Evolutionary conservation across 1,284 basidiomycete species (phyloP), one percentile per base, ranked within the genome.

Genomic region (Cryptococcus sp.): DNA sequence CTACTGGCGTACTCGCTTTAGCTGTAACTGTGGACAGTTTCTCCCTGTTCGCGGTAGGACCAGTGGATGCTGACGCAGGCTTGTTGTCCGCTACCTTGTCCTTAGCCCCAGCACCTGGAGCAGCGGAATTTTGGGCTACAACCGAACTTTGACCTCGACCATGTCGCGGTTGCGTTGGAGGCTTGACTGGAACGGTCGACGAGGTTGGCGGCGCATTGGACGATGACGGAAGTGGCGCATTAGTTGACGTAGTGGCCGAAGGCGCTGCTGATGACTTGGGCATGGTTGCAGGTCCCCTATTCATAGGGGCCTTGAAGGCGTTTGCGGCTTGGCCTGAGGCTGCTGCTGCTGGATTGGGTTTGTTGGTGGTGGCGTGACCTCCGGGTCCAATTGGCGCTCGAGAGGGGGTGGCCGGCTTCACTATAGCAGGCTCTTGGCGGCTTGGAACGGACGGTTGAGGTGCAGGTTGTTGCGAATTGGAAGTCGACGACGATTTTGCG

Each of bases 201-300:
- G 58, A 48, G 16, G 50, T 54, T 39, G 61, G 56, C 4, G 26
- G 80, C 78, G 8, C 82, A 82, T 51, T 84, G 83, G 25, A 76
- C 59, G 56, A 23, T 19, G 46, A 8, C n/a, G 51, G 13, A 15
- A 64, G 34, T 16, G 55, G 41, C 15, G 52, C 46, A 0, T 50
- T 19, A 25, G 49, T 44, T 15, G 56, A 43, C 29, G 60, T 41
- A 20, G 44, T 45, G 23, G 46, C 38, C 8, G 59, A 44, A 26
- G 52, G 25, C 48, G 61, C 38, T 6, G 59, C n/a, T 8, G 59
- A 8, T 38, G 59, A n/a, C 51, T 52, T 59, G 4, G 47, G 22
- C 22, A 54, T 46, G 34, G 52, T 41, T 22, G 23, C 45, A 19
- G 50, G 51, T 11, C 34, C 26, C 29, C 58, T 29, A 29, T 50